Base-by-base conservation (phyloP, 345 rosid species). In the Populus tremula region DNA sequence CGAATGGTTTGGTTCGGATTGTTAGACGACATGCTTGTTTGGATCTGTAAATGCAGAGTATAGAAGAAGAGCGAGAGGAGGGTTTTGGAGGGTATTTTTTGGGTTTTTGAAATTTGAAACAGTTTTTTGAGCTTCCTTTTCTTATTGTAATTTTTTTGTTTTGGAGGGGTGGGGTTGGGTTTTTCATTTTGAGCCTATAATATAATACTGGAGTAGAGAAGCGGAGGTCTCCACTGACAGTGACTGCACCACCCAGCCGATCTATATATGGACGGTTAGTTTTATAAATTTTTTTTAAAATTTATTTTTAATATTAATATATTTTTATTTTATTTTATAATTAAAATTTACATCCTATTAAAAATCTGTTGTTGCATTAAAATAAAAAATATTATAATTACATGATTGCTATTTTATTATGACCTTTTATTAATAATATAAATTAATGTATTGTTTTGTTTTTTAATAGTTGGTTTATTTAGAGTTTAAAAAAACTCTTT, bases 21-120 rank as follows among this genome's bases (percentile, higher is more conserved):
- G 53, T 23, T 76, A 47, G 45, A 35, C 39, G 70, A 77, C 84
- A 81, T 81, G 68, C 18, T 72, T 81, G 68, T 18, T 72, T 80
- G 83, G 64, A 76, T 72, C 83, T 67, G 72, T 49, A 77, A 62
- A 62, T 65, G 29, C 3, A 1, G 49, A 35, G 59, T 18, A 27
- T 29, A 14, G 69, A 65, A 27, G 39, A 18, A 65, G 69, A 14
- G 69, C 20, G 2, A 1, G 29, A 1, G 23, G 23, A 33, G 8
- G 62, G 11, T 25, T 74, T 74, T 47, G 79, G 79, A 76, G 76
- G 79, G 76, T 72, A 71, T 33, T 76, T 76, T 66, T 71, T 54
- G 6, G 77, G 83, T 41, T 67, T 80, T 76, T 71, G 69, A 71
- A 64, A 35, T 80, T 71, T 66, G 33, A 75, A 74, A 67, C 17